Base-by-base conservation (phyloP, 169 alveolate species). In the Plasmodium coatneyi region DNA sequence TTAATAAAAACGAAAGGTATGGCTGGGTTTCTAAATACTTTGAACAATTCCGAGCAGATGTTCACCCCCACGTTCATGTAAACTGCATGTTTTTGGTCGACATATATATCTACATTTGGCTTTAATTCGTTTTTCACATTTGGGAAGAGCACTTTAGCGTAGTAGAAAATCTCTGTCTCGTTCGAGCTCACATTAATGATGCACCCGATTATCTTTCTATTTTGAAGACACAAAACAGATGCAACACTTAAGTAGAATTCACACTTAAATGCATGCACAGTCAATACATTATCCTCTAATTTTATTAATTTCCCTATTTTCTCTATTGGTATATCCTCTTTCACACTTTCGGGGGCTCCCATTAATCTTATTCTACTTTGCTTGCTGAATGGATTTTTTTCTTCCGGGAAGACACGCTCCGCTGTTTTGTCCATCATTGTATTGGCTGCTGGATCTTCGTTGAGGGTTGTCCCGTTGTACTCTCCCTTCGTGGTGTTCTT, bases 321-420 rank as follows among this genome's bases (percentile, higher is more conserved):
- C 54, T 80, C 80, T 30, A 91, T 91, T 80, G 81, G 34, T 39
- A 80, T 30, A 71, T 54, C 71, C 30, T 91, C 83, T 19, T 82
- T 70, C 34, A 91, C 95, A 7, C 49, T 36, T 81, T 91, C 79
- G 36, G 95, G 95, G 25, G 49, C 70, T 2, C 92, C 95, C 46
- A 91, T 91, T 91, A 91, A 71, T 46, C 78, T 80, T 91, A 91
- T 91, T 80, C 95, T 56, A 39, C 71, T 87, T 22, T 87, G 80
- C 30, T 78, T 79, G 46, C 22, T 72, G 43, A 14, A 34, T 10
- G 3, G 52, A 25, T 76, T 49, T 46, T 46, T 78, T 34, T 36
- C 66, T 76, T 86, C 80, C 28, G 32, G 70, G 28, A 25, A 16
- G 34, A 41, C 71, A 10, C 46, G 3, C 43, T 83, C 81, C 34